A percentile compares a stretch with the other conserved stretches of the same genome.
Conservation (phyloP, 768 basidiomycete species). For the Nevesoporus exiguus region DNA sequence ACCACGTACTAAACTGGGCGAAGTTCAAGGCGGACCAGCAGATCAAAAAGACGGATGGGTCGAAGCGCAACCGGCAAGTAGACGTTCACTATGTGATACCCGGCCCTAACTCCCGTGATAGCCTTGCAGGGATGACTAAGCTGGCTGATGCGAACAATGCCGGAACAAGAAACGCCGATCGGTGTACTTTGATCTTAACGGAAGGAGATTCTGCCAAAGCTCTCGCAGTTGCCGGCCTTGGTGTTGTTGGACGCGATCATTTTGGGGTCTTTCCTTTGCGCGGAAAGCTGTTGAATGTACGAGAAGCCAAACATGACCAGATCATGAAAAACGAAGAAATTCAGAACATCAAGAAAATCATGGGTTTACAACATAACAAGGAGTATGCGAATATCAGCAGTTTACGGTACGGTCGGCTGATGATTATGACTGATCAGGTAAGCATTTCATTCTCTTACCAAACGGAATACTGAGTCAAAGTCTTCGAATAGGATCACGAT, state of each 20-base stretch:
- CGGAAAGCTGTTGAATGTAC: constrained; percentile 94
- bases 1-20: constrained; percentile 92
- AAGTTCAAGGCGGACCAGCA: constrained; percentile 96
- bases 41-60: constrained; percentile 93
- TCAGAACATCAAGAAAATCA: constrained; percentile 95
- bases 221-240: constrained; percentile 89
- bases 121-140: constrained; percentile 88
- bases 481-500: constrained; percentile 83
- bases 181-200: constrained; percentile 94
- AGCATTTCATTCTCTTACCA: not conserved
- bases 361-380: constrained; percentile 94
- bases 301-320: constrained; percentile 93
- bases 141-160: constrained; percentile 97
- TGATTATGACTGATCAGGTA: constrained; percentile 99
- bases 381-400: constrained; percentile 66
- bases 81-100: not conserved
- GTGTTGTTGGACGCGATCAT: constrained; percentile 92
- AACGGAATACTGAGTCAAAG: not conserved
- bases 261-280: constrained; percentile 98
- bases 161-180: constrained; percentile 71
- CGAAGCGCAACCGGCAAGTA: constrained; percentile 77
- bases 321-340: constrained; percentile 99
- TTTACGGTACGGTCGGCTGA: constrained; percentile 89
- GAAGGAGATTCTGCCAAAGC: constrained; percentile 99
- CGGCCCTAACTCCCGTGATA: constrained; percentile 28